A percentile compares a stretch with the other conserved stretches of the same genome.
phyloP scores from a whole-genome alignment of 371 early-diverging fungal species.

The Cokeromyces recurvatus region DNA sequence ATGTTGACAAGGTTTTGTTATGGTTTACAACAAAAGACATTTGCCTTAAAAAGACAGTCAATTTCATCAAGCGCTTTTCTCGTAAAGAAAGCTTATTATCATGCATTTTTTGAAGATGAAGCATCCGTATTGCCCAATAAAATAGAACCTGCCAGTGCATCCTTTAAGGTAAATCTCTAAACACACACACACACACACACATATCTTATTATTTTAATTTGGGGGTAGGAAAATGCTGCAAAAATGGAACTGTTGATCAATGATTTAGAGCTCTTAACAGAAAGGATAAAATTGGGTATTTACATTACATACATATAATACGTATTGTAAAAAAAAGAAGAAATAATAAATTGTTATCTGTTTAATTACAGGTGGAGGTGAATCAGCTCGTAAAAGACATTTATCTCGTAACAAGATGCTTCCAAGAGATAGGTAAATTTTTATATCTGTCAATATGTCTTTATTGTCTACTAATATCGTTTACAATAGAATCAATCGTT shows the following conservation, averaged over 20 bases:
- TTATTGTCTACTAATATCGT: neutral
- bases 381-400: slow-evolving; percentile 85
- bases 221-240: slow-evolving; percentile 77
- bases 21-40: too few species aligned
- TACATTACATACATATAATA: too few species aligned
- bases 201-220: too few species aligned
- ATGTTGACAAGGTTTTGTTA: too few species aligned
- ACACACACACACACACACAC: too few species aligned
- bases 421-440: slow-evolving; percentile 82
- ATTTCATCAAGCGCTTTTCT: too few species aligned
- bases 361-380: slow-evolving; percentile 86
- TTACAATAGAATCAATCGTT: slow-evolving; percentile 62
- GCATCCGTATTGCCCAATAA: slow-evolving; percentile 41
- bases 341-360: neutral
- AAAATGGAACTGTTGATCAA: slow-evolving; percentile 75
- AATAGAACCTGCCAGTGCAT: slow-evolving; percentile 73
- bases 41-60: too few species aligned
- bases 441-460: neutral
- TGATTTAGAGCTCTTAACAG: slow-evolving; percentile 69
- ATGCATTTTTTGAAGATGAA: slow-evolving; percentile 37
- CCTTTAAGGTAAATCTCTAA: slow-evolving; percentile 81
- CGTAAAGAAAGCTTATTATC: too few species aligned
- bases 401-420: slow-evolving; percentile 86
- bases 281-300: slow-evolving; percentile 75
- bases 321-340: slow-evolving; percentile 1